Evolutionary conservation across 164 flowering plant genomes (phyloP).

Genomic region (Tetrastigma voinierianum): DNA sequence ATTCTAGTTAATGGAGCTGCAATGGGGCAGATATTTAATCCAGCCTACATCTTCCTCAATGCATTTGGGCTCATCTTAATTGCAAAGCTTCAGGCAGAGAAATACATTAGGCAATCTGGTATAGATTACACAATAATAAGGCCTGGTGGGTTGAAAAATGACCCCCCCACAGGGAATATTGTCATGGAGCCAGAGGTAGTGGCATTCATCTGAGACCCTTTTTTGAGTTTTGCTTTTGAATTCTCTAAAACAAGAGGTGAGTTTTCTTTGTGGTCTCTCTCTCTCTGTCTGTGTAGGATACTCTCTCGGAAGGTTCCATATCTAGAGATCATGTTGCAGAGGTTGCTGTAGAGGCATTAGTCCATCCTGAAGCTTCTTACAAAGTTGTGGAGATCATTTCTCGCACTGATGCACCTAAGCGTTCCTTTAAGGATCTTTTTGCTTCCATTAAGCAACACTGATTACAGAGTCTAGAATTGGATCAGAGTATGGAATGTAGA

Average conservation of each 20-base stretch:
- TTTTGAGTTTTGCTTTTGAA: conserved; percentile 3
- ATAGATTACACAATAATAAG: conserved; percentile 92
- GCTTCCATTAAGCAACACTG: conserved; percentile 59
- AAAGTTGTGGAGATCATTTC: conserved; percentile 95
- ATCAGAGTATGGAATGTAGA: too few relatives aligned
- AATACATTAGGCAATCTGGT: conserved; percentile 78
- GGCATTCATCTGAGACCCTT: not conserved
- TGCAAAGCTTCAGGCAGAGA: conserved; percentile 96
- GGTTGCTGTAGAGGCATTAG: conserved; percentile 86
- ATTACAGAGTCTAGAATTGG: conserved; percentile 4
- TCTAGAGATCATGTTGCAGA: conserved; percentile 96
- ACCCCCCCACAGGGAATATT: conserved; percentile 81
- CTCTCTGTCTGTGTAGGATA: conserved; percentile 52
- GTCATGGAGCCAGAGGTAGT: conserved; percentile 92
- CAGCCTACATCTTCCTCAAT: conserved; percentile 87
- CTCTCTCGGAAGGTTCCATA: conserved; percentile 71
- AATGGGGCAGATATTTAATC: conserved; percentile 91
- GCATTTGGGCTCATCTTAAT: conserved; percentile 81
- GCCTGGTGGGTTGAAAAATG: conserved; percentile 94
- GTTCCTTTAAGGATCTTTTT: conserved; percentile 73
- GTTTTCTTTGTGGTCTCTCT: not conserved
- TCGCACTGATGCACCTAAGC: conserved; percentile 78
- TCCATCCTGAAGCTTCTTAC: conserved; percentile 65
- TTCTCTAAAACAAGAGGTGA: not conserved
- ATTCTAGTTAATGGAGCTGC: conserved; percentile 97